Evolutionary conservation across 2,329 filamentous ascomycete genomes (phyloP).

Genomic region (Bipolaris bicolor): DNA sequence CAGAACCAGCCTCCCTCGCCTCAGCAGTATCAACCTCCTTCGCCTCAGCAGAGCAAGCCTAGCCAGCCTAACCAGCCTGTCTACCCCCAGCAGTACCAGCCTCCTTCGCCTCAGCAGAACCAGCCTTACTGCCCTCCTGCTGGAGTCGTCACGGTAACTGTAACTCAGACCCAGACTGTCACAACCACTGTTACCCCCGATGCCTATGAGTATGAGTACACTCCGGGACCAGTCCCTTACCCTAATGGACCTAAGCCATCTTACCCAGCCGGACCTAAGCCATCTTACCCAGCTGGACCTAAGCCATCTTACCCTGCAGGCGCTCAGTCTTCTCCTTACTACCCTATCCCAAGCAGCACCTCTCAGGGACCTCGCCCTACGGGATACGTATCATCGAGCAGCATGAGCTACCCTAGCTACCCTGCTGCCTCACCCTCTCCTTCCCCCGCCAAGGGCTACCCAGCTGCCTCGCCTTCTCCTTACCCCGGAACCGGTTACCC

Average conservation of each 20-base stretch:
- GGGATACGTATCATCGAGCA: conserved; percentile 32
- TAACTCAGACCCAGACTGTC: conserved; percentile 27
- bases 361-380: conserved; percentile 11
- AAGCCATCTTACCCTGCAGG: conserved; percentile 18
- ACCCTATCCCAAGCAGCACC: neutral
- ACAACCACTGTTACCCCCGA: conserved; percentile 41
- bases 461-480: neutral
- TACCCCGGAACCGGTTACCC: neutral
- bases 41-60: neutral
- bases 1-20: neutral
- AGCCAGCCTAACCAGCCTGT: conserved; percentile 9
- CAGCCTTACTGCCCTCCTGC: conserved; percentile 32
- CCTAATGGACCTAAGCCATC: conserved; percentile 14
- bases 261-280: conserved; percentile 14
- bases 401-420: neutral
- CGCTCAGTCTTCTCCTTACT: conserved; percentile 20
- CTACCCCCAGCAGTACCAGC: conserved; percentile 12
- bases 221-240: conserved; percentile 16
- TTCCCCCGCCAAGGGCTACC: neutral
- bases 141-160: conserved; percentile 36
- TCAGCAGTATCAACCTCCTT: neutral
- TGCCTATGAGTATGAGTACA: conserved; percentile 9
- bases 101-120: neutral
- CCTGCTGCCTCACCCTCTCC: neutral
- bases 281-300: conserved; percentile 14